Evolutionary conservation across 129 eudicot species (phyloP).

Genomic region (Saposhnikovia divaricata): DNA sequence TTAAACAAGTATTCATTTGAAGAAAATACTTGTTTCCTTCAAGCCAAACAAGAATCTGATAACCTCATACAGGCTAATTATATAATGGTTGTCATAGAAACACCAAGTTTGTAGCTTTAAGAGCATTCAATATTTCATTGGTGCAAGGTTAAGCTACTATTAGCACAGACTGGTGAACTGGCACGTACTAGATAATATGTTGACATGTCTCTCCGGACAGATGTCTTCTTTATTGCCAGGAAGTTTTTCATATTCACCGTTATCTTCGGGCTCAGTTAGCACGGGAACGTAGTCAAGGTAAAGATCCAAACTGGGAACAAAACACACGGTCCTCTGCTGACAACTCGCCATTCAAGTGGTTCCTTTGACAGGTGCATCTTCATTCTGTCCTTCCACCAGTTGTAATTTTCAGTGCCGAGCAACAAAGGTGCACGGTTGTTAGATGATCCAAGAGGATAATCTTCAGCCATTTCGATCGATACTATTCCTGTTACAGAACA

Average conservation of each 20-base stretch:
- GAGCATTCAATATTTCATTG: not conserved
- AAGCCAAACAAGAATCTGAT: not conserved
- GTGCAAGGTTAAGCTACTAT: not conserved
- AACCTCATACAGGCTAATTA: not conserved
- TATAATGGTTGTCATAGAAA: not conserved
- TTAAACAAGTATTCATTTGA: not conserved
- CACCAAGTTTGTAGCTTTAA: not conserved
- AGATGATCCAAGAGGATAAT: too few species aligned
- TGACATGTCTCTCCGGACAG: slow-evolving; percentile 77
- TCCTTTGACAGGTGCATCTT: too few species aligned
- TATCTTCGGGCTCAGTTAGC: slow-evolving; percentile 31
- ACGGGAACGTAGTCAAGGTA: slow-evolving; percentile 55
- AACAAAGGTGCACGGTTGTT: too few species aligned
- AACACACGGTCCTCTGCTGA: too few species aligned
- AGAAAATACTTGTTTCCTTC: not conserved
- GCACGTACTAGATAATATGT: slow-evolving; percentile 67
- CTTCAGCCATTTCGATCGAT: too few species aligned
- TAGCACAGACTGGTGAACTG: not conserved
- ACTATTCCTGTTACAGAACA: too few species aligned
- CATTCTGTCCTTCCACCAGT: too few species aligned
- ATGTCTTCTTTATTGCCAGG: slow-evolving; percentile 45
- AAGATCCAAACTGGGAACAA: slow-evolving; percentile 59
- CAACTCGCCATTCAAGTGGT: too few species aligned
- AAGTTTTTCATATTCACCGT: slow-evolving; percentile 54
- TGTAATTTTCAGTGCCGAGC: too few species aligned